Base-by-base conservation (phyloP, 1,284 basidiomycete genomes). In the Apiotrichum brassicae region DNA sequence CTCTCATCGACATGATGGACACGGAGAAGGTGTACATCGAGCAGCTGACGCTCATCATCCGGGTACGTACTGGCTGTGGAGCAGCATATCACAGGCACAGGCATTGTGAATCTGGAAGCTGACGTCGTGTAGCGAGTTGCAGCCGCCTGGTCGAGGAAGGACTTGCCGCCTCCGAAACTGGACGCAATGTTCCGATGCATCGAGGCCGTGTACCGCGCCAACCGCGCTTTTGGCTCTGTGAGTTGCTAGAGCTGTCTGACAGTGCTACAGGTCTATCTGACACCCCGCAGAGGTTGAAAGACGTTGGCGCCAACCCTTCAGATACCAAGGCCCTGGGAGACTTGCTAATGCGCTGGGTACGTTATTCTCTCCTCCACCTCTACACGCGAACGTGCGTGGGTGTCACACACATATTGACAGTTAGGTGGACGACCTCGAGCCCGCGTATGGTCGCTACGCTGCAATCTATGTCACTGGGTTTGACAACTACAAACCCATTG, bases 251-350 rank as follows among this genome's bases (percentile, higher is more conserved):
- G 28, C 28, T 14, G 28, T 9, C 28, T 30, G 28, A 14, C 28
- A 14, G 28, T 30, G n/a, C n/a, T n/a, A n/a, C n/a, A n/a, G n/a
- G n/a, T n/a, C n/a, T n/a, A 25, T 24, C 16, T 26, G 28, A 18
- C 13, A 61, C 7, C 28, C 1, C 38, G 20, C 68, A 94, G 91
- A 87, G 87, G 79, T 77, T 98, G 54, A 90, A 87, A 70, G 92
- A 95, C 57, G 93, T 98, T 54, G 94, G 91, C 8, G 82, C 86
- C 38, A 90, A 86, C 71, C 92, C 93, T 0, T 84, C 89, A 1
- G 89, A 87, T n/a, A 90, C 94, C 14, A 95, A 94, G 68, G 90
- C 87, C 12, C 79, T 98, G 19, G 94, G 94, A 42, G 94, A 97
- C 71, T 76, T 98, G 41, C 78, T 98, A 51, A 97, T 97, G 87